phyloP scores from a whole-genome alignment of 768 basidiomycete species.

The Glaciozyma martinii region DNA sequence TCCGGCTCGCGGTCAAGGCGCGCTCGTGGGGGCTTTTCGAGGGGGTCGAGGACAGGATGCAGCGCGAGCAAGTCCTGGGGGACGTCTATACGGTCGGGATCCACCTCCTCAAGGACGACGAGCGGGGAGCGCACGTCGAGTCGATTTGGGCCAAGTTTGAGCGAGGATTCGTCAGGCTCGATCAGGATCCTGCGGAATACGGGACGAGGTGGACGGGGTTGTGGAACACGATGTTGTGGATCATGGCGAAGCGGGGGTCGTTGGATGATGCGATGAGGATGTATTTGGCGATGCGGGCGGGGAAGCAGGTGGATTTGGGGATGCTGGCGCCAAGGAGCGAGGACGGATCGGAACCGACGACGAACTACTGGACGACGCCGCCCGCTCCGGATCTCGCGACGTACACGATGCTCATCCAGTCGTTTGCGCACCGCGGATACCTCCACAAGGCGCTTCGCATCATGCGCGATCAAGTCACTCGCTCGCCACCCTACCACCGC shows the following conservation, averaged over 20 bases:
- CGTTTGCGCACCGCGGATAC: slow-evolving; percentile 62
- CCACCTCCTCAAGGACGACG: neutral
- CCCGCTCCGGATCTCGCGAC: slow-evolving; percentile 56
- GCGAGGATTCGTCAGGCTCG: neutral
- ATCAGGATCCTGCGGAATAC: neutral
- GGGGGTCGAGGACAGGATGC: slow-evolving; percentile 10
- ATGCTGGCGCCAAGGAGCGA: neutral
- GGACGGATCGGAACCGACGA: neutral
- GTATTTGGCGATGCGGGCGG: slow-evolving; percentile 7
- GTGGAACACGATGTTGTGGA: slow-evolving; percentile 13
- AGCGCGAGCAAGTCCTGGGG: neutral
- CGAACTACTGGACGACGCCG: slow-evolving; percentile 40
- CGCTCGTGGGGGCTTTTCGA: slow-evolving; percentile 22
- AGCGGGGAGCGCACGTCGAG: slow-evolving; percentile 1
- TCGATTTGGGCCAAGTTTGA: slow-evolving; percentile 6
- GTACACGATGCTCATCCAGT: slow-evolving; percentile 61
- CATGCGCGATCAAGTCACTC: slow-evolving; percentile 50
- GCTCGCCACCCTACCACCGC: slow-evolving; percentile 3
- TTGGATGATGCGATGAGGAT: slow-evolving; percentile 9
- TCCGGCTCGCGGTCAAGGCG: slow-evolving; percentile 2
- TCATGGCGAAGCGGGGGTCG: neutral
- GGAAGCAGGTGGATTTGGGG: slow-evolving; percentile 1
- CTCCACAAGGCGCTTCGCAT: slow-evolving; percentile 51
- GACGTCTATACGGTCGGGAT: slow-evolving; percentile 4
- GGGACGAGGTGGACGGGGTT: neutral